Evolutionary conservation across 2,329 filamentous ascomycete genomes (phyloP).

Genomic region (Cyclaneusma minus): DNA sequence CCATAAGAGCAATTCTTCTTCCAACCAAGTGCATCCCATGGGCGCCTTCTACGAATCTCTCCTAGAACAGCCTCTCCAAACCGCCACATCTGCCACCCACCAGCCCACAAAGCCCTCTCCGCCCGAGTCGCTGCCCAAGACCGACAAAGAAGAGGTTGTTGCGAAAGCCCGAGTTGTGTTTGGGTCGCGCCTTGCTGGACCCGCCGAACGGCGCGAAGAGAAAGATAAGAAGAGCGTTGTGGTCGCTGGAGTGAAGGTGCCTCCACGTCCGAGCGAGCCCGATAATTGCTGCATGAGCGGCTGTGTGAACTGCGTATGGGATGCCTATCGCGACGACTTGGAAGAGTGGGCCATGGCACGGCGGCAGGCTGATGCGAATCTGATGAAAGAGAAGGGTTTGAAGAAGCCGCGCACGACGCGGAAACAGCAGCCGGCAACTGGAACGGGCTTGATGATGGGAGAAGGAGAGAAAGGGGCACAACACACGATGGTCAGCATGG

Average conservation of each 20-base stretch:
- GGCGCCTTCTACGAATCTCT: slow-evolving; percentile 45
- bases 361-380: slow-evolving; percentile 42
- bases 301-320: slow-evolving; percentile 96
- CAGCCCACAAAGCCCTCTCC: slow-evolving; percentile 9
- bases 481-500: slow-evolving; percentile 46
- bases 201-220: slow-evolving; percentile 48
- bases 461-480: slow-evolving; percentile 13
- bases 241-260: slow-evolving; percentile 68
- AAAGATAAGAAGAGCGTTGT: slow-evolving; percentile 42
- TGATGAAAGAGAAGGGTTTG: slow-evolving; percentile 22
- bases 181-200: slow-evolving; percentile 61
- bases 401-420: slow-evolving; percentile 11
- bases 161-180: slow-evolving; percentile 57
- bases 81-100: slow-evolving; percentile 9
- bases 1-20: slow-evolving; percentile 8
- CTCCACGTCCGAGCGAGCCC: slow-evolving; percentile 73
- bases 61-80: slow-evolving; percentile 29
- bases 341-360: slow-evolving; percentile 68
- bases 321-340: slow-evolving; percentile 77
- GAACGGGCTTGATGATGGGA: slow-evolving; percentile 6
- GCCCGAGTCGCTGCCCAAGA: slow-evolving; percentile 4
- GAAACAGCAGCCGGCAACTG: slow-evolving; percentile 14
- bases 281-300: slow-evolving; percentile 99
- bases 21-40: slow-evolving; percentile 26
- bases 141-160: slow-evolving; percentile 2